Conservation (phyloP, 2,329 filamentous ascomycete genomes). For the Epichloe scottii region DNA sequence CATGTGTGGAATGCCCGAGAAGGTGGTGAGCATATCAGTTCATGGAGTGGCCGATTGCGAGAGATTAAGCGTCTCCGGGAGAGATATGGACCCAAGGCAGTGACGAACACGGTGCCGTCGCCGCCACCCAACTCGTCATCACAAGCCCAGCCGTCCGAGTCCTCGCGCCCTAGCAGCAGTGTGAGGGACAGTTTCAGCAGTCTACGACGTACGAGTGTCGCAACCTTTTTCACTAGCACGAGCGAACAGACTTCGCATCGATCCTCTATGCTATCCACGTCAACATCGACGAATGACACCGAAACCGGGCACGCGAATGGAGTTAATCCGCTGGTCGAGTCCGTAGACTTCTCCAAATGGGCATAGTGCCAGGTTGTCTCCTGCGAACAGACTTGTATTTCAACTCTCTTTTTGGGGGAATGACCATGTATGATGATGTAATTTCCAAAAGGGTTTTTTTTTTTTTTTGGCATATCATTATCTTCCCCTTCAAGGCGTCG, state of each 20-base stretch:
- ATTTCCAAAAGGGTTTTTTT: not conserved
- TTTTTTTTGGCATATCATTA: not conserved
- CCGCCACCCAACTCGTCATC: conserved; percentile 17
- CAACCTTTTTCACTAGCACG: conserved; percentile 48
- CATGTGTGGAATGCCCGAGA: conserved; percentile 74
- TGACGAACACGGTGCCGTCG: conserved; percentile 12
- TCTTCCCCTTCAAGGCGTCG: conserved; percentile 1
- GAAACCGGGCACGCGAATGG: conserved; percentile 28
- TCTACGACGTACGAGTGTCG: conserved; percentile 50
- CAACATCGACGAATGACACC: conserved; percentile 40
- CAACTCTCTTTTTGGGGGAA: not conserved
- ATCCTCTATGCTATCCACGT: conserved; percentile 43
- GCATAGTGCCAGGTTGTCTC: conserved; percentile 10
- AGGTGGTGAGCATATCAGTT: conserved; percentile 72
- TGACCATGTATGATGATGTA: conserved; percentile 1
- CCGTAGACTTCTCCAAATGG: conserved; percentile 28
- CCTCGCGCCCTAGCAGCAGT: conserved; percentile 11
- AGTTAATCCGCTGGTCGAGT: conserved; percentile 21
- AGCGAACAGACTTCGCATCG: conserved; percentile 46
- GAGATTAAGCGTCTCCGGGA: conserved; percentile 77
- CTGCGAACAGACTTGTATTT: not conserved
- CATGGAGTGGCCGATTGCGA: conserved; percentile 76
- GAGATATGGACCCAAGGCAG: conserved; percentile 38
- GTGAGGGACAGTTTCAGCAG: conserved; percentile 50
- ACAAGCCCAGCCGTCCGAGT: conserved; percentile 8